Evolutionary conservation across 108 stramenopile species (phyloP), one percentile per base, ranked within the genome.

Genomic region (Cyclotella baltica): DNA sequence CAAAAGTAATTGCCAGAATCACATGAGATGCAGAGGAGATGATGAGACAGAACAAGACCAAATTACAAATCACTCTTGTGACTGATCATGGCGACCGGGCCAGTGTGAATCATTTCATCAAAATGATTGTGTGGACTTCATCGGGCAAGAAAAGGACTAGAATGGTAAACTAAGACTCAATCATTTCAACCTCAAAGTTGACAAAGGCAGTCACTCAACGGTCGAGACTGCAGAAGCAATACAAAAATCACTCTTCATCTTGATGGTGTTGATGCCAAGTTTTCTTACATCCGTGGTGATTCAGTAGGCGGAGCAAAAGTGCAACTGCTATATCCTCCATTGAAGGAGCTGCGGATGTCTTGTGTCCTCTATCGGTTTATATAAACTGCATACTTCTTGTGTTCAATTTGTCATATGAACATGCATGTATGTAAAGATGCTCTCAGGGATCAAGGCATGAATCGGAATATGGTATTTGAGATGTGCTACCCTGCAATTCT

Each of bases 291-390:
- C 15, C 37, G 53, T 40, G 70, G 70, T 15, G 70, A 71, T 48
- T 35, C 70, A 23, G 70, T 55, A 20, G 70, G 70, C 0, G 70
- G 70, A 22, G 70, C 70, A 22, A 2, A 34, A 15, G 70, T 71
- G 18, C 70, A 71, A 22, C 4, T 36, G 25, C 35, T 71, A 20
- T 35, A 57, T 37, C 53, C 53, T 3, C 25, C 10, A 37, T 38
- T 71, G 55, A 58, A 19, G 13, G 27, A 0, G 57, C 20, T 20
- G n/a, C n/a, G 20, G 25, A 43, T 16, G 55, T 59, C 18, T 36
- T 55, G 31, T 18, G 55, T 56, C 1, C n/a, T 13, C 13, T 15
- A 16, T 57, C 34, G 20, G 27, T 37, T 20, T 36, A n/a, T 38
- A 16, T 70, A 16, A n/a, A 31, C 6, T 57, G 35, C 23, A 33